These are phyloP conservation scores for Hymenoscyphus scutula DNA, from an alignment of 2,329 filamentous ascomycete species.

Conservation along the genomic window DNA sequence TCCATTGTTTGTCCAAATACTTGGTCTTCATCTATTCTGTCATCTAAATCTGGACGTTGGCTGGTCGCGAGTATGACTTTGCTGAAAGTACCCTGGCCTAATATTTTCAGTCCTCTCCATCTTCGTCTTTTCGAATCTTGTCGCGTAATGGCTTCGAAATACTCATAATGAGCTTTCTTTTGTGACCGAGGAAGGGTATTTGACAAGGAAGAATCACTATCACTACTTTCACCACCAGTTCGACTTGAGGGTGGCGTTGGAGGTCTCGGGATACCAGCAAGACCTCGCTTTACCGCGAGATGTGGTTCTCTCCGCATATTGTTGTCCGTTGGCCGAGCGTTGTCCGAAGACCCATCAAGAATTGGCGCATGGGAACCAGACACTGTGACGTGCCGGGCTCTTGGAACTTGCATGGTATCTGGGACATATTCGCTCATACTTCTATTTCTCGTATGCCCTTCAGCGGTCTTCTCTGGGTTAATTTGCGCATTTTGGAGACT, in stretches of 20 bases:
- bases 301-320: conserved; percentile 74
- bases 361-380: conserved; percentile 56
- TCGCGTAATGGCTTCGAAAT: conserved; percentile 68
- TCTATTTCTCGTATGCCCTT: conserved; percentile 65
- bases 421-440: conserved; percentile 88
- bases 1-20: conserved; percentile 32
- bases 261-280: conserved; percentile 60
- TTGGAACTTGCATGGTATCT: conserved; percentile 65
- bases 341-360: conserved; percentile 43
- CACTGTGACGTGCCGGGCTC: conserved; percentile 68
- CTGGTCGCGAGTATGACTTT: conserved; percentile 89
- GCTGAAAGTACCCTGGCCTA: conserved; percentile 95
- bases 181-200: conserved; percentile 35
- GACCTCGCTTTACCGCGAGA: conserved; percentile 73
- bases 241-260: conserved; percentile 84
- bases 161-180: conserved; percentile 51
- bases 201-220: conserved; percentile 48
- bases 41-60: conserved; percentile 55
- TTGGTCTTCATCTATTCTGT: conserved; percentile 39
- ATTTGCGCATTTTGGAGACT: conserved; percentile 22
- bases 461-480: conserved; percentile 30
- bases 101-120: conserved; percentile 75
- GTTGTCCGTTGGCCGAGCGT: conserved; percentile 45
- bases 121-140: conserved; percentile 67
- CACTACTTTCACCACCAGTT: conserved; percentile 53